Conservation (phyloP, 2,329 filamentous ascomycete species). For the Calycina marina region DNA sequence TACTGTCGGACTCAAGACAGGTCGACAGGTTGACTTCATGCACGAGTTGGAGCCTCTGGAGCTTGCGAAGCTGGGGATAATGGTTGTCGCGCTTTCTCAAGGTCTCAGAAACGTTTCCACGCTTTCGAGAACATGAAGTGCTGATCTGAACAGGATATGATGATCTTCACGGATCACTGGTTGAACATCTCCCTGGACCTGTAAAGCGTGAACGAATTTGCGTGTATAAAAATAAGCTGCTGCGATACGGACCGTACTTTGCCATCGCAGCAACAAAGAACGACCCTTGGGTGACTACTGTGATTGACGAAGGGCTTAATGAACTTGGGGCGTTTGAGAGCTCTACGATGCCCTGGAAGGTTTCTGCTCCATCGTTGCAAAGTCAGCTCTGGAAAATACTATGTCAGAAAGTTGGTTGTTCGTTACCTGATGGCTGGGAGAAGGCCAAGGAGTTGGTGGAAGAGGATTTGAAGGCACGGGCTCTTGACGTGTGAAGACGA, state of each 20-base stretch:
- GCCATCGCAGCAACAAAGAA: conserved; percentile 9
- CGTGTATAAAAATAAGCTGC: conserved; percentile 16
- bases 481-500: too few relatives aligned
- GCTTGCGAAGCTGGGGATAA: conserved; percentile 12
- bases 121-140: conserved; percentile 7
- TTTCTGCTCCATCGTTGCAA: conserved; percentile 15
- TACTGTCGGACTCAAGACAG: conserved; percentile 7
- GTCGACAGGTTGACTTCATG: conserved; percentile 11
- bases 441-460: conserved; percentile 9
- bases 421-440: conserved; percentile 11
- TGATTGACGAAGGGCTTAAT: conserved; percentile 12
- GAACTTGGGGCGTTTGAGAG: conserved; percentile 17
- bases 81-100: conserved; percentile 17
- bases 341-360: conserved; percentile 16
- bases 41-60: conserved; percentile 8
- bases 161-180: too few relatives aligned
- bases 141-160: too few relatives aligned
- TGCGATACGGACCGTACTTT: conserved; percentile 16
- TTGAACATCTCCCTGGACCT: background rate
- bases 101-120: conserved; percentile 3
- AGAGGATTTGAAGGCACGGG: background rate
- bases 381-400: conserved; percentile 17
- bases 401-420: conserved; percentile 11
- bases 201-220: conserved; percentile 15
- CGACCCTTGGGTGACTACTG: conserved; percentile 7